phyloP scores from a whole-genome alignment of 2,329 filamentous ascomycete genomes.

The Aureobasidium sp. region DNA sequence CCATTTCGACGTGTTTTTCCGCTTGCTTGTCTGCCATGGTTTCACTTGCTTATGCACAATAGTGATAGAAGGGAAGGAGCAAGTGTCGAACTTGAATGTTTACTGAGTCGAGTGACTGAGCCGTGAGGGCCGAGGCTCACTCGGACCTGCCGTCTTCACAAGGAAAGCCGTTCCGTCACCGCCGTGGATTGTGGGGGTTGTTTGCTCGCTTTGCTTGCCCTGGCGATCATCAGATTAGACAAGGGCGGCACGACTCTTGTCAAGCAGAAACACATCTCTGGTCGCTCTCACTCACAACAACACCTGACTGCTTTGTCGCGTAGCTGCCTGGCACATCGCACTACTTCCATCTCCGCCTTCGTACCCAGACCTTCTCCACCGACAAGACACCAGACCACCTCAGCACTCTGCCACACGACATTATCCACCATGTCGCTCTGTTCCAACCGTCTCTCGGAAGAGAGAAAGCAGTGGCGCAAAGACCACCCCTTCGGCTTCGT shows the following conservation, averaged over 20 bases:
- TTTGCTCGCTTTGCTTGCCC: not conserved
- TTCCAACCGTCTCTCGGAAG: constrained; percentile 79
- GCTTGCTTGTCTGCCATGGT: constrained; percentile 25
- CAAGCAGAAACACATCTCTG: not conserved
- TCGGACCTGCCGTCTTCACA: not conserved
- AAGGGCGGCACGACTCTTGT: not conserved
- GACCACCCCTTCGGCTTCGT: constrained; percentile 98
- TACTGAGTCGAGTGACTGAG: not conserved
- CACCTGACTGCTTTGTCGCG: not conserved
- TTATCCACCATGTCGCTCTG: constrained; percentile 67
- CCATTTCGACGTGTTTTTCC: constrained; percentile 25
- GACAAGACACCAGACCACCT: not conserved
- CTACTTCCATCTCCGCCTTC: not conserved
- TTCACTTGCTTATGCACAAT: not conserved
- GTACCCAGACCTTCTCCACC: not conserved
- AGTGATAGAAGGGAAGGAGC: not conserved
- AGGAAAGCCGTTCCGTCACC: not conserved
- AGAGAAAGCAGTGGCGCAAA: constrained; percentile 92
- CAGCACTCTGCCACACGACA: not conserved
- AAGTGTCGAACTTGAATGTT: not conserved
- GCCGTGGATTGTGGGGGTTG: not conserved
- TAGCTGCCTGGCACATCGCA: not conserved
- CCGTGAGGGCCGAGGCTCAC: not conserved
- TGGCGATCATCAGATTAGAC: not conserved
- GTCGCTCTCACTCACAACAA: not conserved